Evolutionary conservation across 2,329 filamentous ascomycete species (phyloP).

Genomic region (Xylaria multiplex): DNA sequence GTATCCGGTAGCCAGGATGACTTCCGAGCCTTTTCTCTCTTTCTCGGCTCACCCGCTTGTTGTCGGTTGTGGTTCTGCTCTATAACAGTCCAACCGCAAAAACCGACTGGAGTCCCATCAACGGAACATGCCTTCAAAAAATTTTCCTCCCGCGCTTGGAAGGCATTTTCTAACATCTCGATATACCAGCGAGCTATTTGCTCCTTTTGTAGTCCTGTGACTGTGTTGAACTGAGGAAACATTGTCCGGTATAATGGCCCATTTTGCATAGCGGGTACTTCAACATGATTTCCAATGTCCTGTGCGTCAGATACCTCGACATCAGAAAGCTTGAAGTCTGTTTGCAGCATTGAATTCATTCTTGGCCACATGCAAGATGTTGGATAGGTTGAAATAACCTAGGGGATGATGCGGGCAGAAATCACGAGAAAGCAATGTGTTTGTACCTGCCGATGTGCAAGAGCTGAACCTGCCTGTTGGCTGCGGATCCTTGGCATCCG

Average conservation of each 20-base stretch:
- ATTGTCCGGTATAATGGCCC: conserved; percentile 36
- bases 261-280: conserved; percentile 35
- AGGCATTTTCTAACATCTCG: conserved; percentile 37
- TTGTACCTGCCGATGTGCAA: conserved; percentile 17
- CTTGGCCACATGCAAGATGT: conserved; percentile 27
- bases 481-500: conserved; percentile 3
- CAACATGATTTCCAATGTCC: conserved; percentile 29
- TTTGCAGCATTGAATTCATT: conserved; percentile 33
- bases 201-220: conserved; percentile 33
- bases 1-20: conserved; percentile 29
- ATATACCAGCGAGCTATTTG: conserved; percentile 36
- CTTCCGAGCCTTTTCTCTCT: conserved; percentile 30
- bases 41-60: conserved; percentile 25
- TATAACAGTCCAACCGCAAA: conserved; percentile 38
- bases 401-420: conserved; percentile 19
- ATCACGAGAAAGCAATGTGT: conserved; percentile 21
- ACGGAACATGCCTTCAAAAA: conserved; percentile 35
- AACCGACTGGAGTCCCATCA: conserved; percentile 34
- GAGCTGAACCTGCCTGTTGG: conserved; percentile 24
- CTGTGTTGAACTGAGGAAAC: conserved; percentile 35
- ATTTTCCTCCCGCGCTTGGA: conserved; percentile 27
- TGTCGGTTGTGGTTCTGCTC: conserved; percentile 27
- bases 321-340: conserved; percentile 32
- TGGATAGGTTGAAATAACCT: conserved; percentile 22
- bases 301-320: conserved; percentile 33